phyloP scores from a whole-genome alignment of 352 stramenopile species.

The Phytophthora megakarya region DNA sequence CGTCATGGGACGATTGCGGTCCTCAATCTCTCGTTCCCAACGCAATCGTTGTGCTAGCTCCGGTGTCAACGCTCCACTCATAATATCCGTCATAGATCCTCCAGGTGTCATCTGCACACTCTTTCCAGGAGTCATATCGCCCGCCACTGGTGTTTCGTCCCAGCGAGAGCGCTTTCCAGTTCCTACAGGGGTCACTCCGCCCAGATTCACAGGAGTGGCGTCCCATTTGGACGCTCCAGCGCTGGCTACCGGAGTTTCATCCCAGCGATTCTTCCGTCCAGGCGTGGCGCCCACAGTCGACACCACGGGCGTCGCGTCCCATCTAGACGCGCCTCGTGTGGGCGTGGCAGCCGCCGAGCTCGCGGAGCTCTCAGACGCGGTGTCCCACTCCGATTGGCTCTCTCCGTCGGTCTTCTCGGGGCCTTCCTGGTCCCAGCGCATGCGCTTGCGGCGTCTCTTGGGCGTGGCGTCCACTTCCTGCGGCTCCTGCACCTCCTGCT shows the following conservation, averaged over 20 bases:
- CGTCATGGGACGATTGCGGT: slow-evolving; percentile 94
- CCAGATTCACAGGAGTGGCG: slow-evolving; percentile 85
- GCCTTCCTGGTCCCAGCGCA: slow-evolving; percentile 87
- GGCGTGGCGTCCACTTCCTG: slow-evolving; percentile 40
- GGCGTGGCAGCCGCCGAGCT: slow-evolving; percentile 48
- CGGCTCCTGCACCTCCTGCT: slow-evolving; percentile 46
- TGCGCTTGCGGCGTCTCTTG: slow-evolving; percentile 74
- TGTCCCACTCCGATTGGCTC: slow-evolving; percentile 78
- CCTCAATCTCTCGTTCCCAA: slow-evolving; percentile 97
- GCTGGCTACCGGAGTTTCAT: slow-evolving; percentile 75
- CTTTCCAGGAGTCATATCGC: slow-evolving; percentile 51
- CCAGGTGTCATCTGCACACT: slow-evolving; percentile 73
- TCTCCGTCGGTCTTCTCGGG: slow-evolving; percentile 69
- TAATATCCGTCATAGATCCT: slow-evolving; percentile 59
- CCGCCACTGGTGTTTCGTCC: slow-evolving; percentile 94
- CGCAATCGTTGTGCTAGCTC: slow-evolving; percentile 93
- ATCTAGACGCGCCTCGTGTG: slow-evolving; percentile 64
- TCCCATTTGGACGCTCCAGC: slow-evolving; percentile 89
- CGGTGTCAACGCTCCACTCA: slow-evolving; percentile 79
- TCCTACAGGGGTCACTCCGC: slow-evolving; percentile 56
- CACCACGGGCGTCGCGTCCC: slow-evolving; percentile 70
- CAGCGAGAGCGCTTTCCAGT: slow-evolving; percentile 93
- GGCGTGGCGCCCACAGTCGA: slow-evolving; percentile 41
- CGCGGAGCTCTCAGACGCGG: slow-evolving; percentile 49
- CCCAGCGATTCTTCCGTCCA: slow-evolving; percentile 82